Percentiles rank a stretch among this genome's conserved stretches.
These are phyloP conservation scores for Plantago coronopus DNA, from an alignment of 305 asterid genomes.

Conservation along the genomic window DNA sequence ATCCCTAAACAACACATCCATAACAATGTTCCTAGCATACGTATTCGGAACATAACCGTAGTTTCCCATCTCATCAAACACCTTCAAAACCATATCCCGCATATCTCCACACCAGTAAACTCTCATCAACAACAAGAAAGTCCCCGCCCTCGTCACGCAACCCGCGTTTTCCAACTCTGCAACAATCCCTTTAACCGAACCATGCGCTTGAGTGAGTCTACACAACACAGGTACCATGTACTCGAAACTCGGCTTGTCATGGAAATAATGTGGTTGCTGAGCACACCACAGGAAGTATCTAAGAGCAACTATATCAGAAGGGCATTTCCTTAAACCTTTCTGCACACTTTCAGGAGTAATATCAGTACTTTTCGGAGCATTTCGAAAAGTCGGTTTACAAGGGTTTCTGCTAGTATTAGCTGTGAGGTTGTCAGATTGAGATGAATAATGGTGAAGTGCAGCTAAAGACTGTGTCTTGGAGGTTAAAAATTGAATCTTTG, in stretches of 20 bases:
- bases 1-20: conserved; percentile 63
- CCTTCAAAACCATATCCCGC: conserved; percentile 52
- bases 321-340: conserved; percentile 41
- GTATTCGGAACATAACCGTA: conserved; percentile 57
- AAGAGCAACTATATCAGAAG: conserved; percentile 59
- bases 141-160: conserved; percentile 47
- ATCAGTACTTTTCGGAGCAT: conserved; percentile 15
- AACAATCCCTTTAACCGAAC: conserved; percentile 44
- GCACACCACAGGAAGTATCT: conserved; percentile 69
- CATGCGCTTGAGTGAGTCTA: conserved; percentile 38
- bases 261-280: conserved; percentile 61
- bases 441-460: conserved; percentile 29
- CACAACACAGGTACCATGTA: conserved; percentile 57
- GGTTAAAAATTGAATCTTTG: conserved; percentile 24
- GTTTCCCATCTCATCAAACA: conserved; percentile 39
- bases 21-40: conserved; percentile 43
- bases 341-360: conserved; percentile 48
- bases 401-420: conserved; percentile 6
- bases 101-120: conserved; percentile 63
- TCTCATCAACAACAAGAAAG: conserved; percentile 63
- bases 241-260: conserved; percentile 43
- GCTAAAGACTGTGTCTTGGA: too few relatives aligned
- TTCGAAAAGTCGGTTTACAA: conserved; percentile 4
- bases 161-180: conserved; percentile 44
- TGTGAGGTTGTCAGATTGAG: conserved; percentile 24